phyloP scores from a whole-genome alignment of 805 yeast genomes.

The Novakomyces olei region DNA sequence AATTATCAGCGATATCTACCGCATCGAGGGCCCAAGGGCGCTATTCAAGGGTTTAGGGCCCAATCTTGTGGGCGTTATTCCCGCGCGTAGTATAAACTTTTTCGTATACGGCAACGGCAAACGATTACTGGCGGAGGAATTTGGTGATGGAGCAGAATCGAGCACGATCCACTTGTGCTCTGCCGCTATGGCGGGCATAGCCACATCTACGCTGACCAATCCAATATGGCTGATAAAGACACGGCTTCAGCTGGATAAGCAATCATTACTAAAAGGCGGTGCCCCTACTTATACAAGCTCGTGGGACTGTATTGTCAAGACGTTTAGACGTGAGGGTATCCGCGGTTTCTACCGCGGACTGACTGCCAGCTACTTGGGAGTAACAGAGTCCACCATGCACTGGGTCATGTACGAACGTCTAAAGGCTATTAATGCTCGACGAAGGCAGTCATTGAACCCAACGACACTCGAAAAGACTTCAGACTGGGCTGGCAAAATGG shows the following conservation, averaged over 20 bases:
- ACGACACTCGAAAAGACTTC: constrained; percentile 35
- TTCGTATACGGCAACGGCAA: constrained; percentile 92
- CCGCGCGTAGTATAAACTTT: constrained; percentile 88
- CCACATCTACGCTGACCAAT: constrained; percentile 86
- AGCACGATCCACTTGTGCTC: constrained; percentile 70
- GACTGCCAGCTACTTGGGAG: constrained; percentile 70
- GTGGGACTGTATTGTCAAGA: constrained; percentile 47
- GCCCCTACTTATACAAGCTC: constrained; percentile 54
- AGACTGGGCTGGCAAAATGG: constrained; percentile 22
- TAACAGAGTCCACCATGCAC: constrained; percentile 83
- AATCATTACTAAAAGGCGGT: constrained; percentile 16
- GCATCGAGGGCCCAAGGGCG: constrained; percentile 62
- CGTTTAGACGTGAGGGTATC: constrained; percentile 40
- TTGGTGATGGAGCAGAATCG: constrained; percentile 55
- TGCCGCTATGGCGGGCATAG: constrained; percentile 81
- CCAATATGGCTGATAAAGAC: constrained; percentile 97
- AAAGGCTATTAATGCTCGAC: constrained; percentile 20
- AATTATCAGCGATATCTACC: constrained; percentile 39
- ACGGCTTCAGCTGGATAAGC: constrained; percentile 72
- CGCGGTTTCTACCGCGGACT: constrained; percentile 73
- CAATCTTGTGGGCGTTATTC: constrained; percentile 88
- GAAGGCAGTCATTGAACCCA: constrained; percentile 12
- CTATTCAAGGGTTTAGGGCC: constrained; percentile 92
- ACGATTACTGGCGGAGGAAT: constrained; percentile 39
- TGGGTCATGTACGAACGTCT: constrained; percentile 78